A percentile compares a stretch with the other conserved stretches of the same genome.
phyloP scores from a whole-genome alignment of 495 filamentous ascomycete species.

The Talaromyces wortmannii region DNA sequence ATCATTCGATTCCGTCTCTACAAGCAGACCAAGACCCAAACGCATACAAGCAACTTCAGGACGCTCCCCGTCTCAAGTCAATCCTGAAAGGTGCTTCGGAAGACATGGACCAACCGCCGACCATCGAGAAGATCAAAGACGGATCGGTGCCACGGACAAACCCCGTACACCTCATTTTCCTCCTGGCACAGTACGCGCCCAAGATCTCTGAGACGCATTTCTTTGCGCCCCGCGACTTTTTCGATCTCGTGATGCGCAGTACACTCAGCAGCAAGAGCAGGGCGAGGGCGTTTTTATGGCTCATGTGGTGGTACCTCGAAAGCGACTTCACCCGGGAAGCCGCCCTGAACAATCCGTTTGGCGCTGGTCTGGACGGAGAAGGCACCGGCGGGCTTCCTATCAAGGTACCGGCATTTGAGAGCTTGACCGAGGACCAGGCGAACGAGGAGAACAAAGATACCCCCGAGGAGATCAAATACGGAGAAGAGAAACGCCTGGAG shows the following conservation, averaged over 20 bases:
- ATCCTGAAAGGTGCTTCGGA: constrained; percentile 97
- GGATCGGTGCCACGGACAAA: constrained; percentile 75
- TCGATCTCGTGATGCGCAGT: constrained; percentile 89
- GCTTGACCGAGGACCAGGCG: constrained; percentile 70
- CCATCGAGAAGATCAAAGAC: constrained; percentile 73
- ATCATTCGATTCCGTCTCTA: constrained; percentile 93
- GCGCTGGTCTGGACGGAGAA: constrained; percentile 58
- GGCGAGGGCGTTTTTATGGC: constrained; percentile 87
- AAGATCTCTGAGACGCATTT: constrained; percentile 94
- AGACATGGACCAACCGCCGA: constrained; percentile 79
- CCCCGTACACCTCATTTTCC: constrained; percentile 93
- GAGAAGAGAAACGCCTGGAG: constrained; percentile 75
- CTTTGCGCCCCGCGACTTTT: constrained; percentile 79
- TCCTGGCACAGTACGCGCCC: constrained; percentile 82
- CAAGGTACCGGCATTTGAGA: constrained; percentile 77
- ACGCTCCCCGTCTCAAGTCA: constrained; percentile 91
- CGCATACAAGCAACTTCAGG: constrained; percentile 96
- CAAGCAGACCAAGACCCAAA: constrained; percentile 93
- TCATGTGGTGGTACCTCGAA: constrained; percentile 99
- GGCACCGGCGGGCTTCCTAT: constrained; percentile 57
- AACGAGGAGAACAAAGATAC: constrained; percentile 87
- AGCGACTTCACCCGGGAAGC: constrained; percentile 83
- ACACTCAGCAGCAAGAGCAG: constrained; percentile 76
- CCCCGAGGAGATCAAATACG: constrained; percentile 76
- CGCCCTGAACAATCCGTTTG: constrained; percentile 84